Conservation (phyloP, 306 rosid genomes). For the Casuarina cunninghamiana region DNA sequence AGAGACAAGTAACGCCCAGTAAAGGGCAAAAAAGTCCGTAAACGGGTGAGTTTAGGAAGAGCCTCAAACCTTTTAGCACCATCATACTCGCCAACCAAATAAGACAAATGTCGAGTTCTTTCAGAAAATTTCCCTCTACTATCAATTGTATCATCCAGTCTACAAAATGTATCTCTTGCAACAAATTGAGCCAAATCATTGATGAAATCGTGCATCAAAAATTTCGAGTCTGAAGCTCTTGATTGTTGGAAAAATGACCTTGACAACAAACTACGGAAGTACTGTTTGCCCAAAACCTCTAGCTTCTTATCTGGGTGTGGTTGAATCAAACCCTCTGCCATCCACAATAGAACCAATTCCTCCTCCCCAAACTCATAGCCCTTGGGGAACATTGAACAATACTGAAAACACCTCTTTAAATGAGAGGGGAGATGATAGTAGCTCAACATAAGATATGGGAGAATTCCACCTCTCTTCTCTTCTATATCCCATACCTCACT, state of each 20-base stretch:
- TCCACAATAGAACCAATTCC: neutral
- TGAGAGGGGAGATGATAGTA: constrained; percentile 7
- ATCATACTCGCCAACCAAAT: neutral
- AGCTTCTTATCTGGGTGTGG: neutral
- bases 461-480: neutral
- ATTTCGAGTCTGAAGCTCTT: neutral
- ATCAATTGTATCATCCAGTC: too few relatives aligned
- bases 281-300: neutral
- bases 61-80: neutral
- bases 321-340: constrained; percentile 2
- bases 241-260: constrained; percentile 5
- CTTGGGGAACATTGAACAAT: constrained; percentile 17
- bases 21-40: constrained; percentile 26
- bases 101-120: neutral
- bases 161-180: neutral
- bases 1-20: neutral
- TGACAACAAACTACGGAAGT: neutral
- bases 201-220: constrained; percentile 12
- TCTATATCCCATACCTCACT: constrained; percentile 3
- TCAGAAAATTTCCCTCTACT: neutral
- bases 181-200: constrained; percentile 15
- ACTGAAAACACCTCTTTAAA: constrained; percentile 18
- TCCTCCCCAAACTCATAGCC: neutral
- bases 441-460: constrained; percentile 18
- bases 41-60: neutral